A percentile compares a stretch with the other conserved stretches of the same genome.
Evolutionary conservation across 2,329 filamentous ascomycete genomes (phyloP).

Genomic region (Ustilaginoidea virens): DNA sequence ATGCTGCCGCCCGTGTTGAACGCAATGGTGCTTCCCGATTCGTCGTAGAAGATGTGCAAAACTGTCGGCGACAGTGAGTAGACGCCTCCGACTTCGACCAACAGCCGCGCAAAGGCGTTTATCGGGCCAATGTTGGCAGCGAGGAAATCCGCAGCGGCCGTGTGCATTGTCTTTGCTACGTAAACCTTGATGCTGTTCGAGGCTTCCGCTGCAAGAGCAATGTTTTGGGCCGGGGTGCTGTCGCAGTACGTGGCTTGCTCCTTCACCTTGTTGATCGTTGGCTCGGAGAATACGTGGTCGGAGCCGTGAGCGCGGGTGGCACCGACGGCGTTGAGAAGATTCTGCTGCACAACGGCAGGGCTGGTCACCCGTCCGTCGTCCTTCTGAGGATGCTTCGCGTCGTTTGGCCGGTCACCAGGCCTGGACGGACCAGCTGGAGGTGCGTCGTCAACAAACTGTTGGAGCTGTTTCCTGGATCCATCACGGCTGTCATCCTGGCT

Average conservation of each 20-base stretch:
- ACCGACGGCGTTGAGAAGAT: conserved; percentile 63
- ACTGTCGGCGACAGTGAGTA: conserved; percentile 56
- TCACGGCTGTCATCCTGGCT: conserved; percentile 23
- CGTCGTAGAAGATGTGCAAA: conserved; percentile 80
- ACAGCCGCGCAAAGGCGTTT: conserved; percentile 51
- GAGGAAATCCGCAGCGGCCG: conserved; percentile 39
- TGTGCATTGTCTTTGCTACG: conserved; percentile 38
- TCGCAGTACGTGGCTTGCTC: conserved; percentile 84
- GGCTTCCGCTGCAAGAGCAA: conserved; percentile 54
- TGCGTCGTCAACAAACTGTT: conserved; percentile 26
- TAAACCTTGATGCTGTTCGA: conserved; percentile 62
- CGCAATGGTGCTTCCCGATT: conserved; percentile 65
- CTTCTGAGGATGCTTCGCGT: conserved; percentile 9
- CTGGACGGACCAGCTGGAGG: conserved; percentile 6
- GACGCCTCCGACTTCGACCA: conserved; percentile 53
- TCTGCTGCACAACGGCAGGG: conserved; percentile 47
- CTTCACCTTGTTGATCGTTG: conserved; percentile 56
- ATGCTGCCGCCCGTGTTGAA: conserved; percentile 81
- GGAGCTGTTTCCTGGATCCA: conserved; percentile 23
- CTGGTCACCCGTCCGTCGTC: conserved; percentile 41
- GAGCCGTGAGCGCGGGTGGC: conserved; percentile 66
- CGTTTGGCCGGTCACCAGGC: background rate
- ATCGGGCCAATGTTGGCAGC: conserved; percentile 43
- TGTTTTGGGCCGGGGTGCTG: conserved; percentile 55
- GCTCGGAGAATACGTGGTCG: conserved; percentile 54